Evolutionary conservation across 2,329 filamentous ascomycete species (phyloP).

Genomic region (Dryadomyces quercivorus): DNA sequence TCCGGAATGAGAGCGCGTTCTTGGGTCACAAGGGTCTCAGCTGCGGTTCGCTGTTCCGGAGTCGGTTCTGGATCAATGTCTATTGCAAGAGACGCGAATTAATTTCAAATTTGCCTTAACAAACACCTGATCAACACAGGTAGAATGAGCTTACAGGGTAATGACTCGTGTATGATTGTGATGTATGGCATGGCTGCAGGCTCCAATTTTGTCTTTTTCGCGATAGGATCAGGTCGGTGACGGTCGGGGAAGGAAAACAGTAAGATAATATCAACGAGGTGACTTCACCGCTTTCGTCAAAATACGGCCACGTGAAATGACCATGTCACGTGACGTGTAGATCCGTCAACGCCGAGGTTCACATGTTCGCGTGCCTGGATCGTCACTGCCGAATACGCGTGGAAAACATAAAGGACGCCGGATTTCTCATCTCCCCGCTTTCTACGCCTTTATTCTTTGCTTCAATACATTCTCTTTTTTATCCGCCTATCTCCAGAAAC

Average conservation of each 20-base stretch:
- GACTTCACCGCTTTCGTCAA: not conserved
- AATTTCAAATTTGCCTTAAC: constrained; percentile 1
- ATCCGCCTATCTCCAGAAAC: not conserved
- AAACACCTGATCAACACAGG: not conserved
- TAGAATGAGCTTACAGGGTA: constrained; percentile 51
- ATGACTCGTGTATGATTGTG: constrained; percentile 61
- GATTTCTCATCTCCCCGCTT: not conserved
- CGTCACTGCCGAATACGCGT: not conserved
- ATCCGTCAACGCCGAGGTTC: constrained; percentile 7
- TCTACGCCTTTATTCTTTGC: not conserved
- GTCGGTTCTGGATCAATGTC: constrained; percentile 73
- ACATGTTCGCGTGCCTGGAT: constrained; percentile 4
- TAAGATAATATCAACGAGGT: not conserved
- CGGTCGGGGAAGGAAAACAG: not conserved
- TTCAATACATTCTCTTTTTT: not conserved
- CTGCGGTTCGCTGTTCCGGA: constrained; percentile 47
- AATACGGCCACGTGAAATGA: not conserved
- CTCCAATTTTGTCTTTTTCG: not conserved
- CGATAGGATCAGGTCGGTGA: not conserved
- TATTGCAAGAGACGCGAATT: constrained; percentile 23
- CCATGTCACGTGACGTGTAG: too few relatives aligned
- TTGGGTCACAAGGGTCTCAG: constrained; percentile 55
- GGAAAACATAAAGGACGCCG: not conserved
- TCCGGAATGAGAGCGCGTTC: constrained; percentile 39
- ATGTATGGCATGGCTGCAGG: constrained; percentile 48